Evolutionary conservation across 495 filamentous ascomycete species (phyloP), one percentile per base, ranked within the genome.

Genomic region (Penicillium subrubescens): DNA sequence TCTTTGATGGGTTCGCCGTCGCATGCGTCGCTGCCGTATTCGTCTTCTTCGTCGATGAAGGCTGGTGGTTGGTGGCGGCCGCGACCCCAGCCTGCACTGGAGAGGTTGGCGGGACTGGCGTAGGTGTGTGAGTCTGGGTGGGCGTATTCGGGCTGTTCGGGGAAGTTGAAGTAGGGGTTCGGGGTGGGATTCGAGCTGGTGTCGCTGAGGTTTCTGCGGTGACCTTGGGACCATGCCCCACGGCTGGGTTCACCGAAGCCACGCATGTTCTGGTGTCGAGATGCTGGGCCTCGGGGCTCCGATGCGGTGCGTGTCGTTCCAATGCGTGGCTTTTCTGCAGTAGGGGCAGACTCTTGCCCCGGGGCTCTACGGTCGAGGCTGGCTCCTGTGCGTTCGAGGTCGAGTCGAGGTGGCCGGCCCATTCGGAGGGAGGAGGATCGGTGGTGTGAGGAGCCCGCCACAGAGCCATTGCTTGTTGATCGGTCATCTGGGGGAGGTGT

Each of bases 401-500:
- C 73, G n/a, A 82, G 63, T 39, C 79, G 72, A 33, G 81, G 76
- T 50, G 82, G 77, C 15, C 76, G 70, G 57, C 68, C 65, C 12
- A 66, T 69, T 11, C 80, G 75, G 25, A 76, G 66, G 35, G 79
- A 76, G 2, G 70, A 65, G 25, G 67, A 60, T 15, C 71, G 67
- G 15, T 65, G 66, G 56, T 67, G 75, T 53, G 48, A 58, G 1
- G 60, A 53, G 7, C 35, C 61, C 33, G 25, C 52, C 55, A 60
- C 44, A 1, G 69, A 63, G 19, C 64, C 67, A 29, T 63, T 59
- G 56, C 51, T 66, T 70, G 61, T 61, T 70, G 82, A 66, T 92
- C 93, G 66, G 86, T 74, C 84, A 77, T 98, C 96, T 43, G 95
- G 96, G 7, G 95, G 95, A 53, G 95, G 95, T 17, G 95, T 99